phyloP scores from a whole-genome alignment of 352 stramenopile genomes.

The Elongisporangium prolatum region DNA sequence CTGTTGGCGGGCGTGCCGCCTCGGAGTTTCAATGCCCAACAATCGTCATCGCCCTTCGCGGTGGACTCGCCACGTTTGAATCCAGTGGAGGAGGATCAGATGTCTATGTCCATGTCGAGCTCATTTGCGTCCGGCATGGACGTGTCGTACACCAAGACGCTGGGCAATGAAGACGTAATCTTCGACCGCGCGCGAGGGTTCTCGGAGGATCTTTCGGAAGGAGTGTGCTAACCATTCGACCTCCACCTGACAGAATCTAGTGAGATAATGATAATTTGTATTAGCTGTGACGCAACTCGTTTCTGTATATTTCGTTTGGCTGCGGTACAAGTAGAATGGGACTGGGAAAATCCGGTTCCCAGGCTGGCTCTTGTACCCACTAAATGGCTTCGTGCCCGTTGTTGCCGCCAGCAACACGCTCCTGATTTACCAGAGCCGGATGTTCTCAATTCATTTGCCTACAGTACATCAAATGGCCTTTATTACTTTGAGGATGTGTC shows the following conservation, averaged over 20 bases:
- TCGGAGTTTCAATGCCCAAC: slow-evolving; percentile 28
- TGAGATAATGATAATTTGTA: slow-evolving; percentile 2
- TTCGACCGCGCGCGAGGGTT: slow-evolving; percentile 61
- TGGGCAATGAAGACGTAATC: slow-evolving; percentile 54
- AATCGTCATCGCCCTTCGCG: slow-evolving; percentile 25
- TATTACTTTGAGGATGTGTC: no score
- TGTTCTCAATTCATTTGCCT: no score
- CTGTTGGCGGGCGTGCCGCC: slow-evolving; percentile 37
- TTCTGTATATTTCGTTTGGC: neutral
- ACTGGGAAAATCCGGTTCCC: neutral
- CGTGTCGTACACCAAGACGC: slow-evolving; percentile 62
- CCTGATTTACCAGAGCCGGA: no score
- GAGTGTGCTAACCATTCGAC: slow-evolving; percentile 57
- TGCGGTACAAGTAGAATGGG: no score
- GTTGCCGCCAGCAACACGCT: no score
- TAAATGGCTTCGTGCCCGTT: no score
- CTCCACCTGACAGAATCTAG: neutral
- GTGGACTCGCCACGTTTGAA: slow-evolving; percentile 40
- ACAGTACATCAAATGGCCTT: no score
- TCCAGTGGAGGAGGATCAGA: slow-evolving; percentile 31
- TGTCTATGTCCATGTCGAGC: slow-evolving; percentile 2
- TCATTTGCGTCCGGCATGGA: slow-evolving; percentile 8
- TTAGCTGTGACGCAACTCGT: neutral
- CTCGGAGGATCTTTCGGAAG: slow-evolving; percentile 76
- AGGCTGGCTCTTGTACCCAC: no score